A percentile compares a stretch with the other conserved stretches of the same genome.
Evolutionary conservation across 1,284 basidiomycete species (phyloP).

Genomic region (Tylopilus sp.): DNA sequence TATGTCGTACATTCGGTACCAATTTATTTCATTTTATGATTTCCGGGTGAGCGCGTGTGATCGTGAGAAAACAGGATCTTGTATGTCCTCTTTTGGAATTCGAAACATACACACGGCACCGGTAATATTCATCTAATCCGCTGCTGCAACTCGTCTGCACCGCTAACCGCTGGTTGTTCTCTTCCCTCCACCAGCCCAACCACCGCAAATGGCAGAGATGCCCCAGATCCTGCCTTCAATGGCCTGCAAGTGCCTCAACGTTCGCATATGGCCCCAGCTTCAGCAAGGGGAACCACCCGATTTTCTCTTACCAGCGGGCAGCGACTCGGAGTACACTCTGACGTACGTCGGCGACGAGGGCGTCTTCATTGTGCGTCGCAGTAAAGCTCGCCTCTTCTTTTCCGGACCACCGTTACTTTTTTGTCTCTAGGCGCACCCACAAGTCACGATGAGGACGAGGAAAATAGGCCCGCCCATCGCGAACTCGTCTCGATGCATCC

Average conservation of each 20-base stretch:
- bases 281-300: constrained; percentile 33
- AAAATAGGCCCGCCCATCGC: constrained; percentile 45
- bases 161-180: constrained; percentile 27
- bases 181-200: constrained; percentile 19
- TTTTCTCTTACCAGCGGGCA: constrained; percentile 25
- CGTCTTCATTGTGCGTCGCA: constrained; percentile 55
- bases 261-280: constrained; percentile 44
- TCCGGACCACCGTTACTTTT: constrained; percentile 10
- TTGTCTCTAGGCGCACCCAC: constrained; percentile 53
- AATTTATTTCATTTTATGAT: constrained; percentile 9
- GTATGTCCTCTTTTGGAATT: constrained; percentile 25
- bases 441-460: constrained; percentile 64
- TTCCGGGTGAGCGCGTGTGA: constrained; percentile 18
- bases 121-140: constrained; percentile 36
- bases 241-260: constrained; percentile 70
- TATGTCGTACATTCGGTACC: constrained; percentile 6
- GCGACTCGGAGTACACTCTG: constrained; percentile 48
- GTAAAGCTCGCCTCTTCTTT: neutral
- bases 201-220: constrained; percentile 26
- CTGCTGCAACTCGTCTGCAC: constrained; percentile 19
- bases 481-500: constrained; percentile 47
- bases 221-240: constrained; percentile 12
- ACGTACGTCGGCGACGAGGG: constrained; percentile 67
- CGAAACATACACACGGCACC: constrained; percentile 33
- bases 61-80: constrained; percentile 19